Evolutionary conservation across 192 early-diverging fungal genomes (phyloP), one percentile per base, ranked within the genome.

Genomic region (Umbelopsis isabellina): DNA sequence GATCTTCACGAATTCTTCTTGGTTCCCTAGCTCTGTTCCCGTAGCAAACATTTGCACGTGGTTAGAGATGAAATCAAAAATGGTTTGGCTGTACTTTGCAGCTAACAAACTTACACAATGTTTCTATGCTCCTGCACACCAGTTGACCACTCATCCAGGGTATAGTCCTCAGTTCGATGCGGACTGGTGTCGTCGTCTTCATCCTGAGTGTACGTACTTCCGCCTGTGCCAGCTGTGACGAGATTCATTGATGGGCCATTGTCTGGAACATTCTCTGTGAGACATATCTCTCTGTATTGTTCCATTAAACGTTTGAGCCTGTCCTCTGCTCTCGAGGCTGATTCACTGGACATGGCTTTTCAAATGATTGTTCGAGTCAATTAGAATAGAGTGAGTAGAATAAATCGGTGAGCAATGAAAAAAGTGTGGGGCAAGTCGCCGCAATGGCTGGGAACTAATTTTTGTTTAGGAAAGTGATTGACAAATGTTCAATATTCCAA

Each of bases 1-100:
- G 91, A 78, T 93, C 90, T 46, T 87, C 82, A 64, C 88, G 75
- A 55, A 93, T 87, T 48, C 83, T 72, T 37, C 80, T 76, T 35
- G 83, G 82, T 66, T 88, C 83, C 49, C 79, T 73, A 45, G 77
- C 69, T 21, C 73, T 80, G 65, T 47, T 12, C 10, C 37, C 3
- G 21, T 12, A 25, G 9, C 10, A 22, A 1, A 10, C 9, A 10
- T 23, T 11, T 52, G 22, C 51, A 52, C 37, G 37, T 41, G 37
- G 1, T 41, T 72, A 55, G 35, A 46, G 18, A 45, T 41, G 22
- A 11, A 18, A 13, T 22, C 37, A 35, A 11, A 12, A 21, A 6
- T 67, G 33, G 13, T 15, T 50, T 30, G 0, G 23, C 53, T 21
- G 51, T 69, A 20, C 22, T 65, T 30, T 12, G 11, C 27, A 18